phyloP scores from a whole-genome alignment of 2,329 filamentous ascomycete genomes.

The Coniochaeta prunicola region DNA sequence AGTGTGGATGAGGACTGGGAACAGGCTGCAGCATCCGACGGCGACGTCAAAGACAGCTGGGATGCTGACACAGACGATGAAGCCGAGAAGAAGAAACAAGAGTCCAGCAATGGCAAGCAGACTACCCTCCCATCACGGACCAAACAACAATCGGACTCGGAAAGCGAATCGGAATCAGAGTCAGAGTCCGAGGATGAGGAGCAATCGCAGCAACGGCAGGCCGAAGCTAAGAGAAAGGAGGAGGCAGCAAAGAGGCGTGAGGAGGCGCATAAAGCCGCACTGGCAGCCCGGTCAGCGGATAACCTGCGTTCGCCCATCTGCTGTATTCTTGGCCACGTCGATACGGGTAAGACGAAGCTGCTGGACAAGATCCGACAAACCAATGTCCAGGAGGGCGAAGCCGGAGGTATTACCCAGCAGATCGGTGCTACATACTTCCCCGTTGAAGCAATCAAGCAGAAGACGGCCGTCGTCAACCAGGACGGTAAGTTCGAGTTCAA shows the following conservation, averaged over 20 bases:
- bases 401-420: conserved; percentile 98
- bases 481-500: conserved; percentile 93
- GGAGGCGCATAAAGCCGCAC: conserved; percentile 83
- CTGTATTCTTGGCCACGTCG: conserved; percentile 99
- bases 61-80: conserved; percentile 79
- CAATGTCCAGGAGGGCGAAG: conserved; percentile 98
- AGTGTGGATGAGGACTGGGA: conserved; percentile 79
- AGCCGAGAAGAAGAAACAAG: conserved; percentile 31
- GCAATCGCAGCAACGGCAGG: conserved; percentile 62
- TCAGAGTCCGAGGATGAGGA: conserved; percentile 64
- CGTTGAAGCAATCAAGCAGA: conserved; percentile 82
- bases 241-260: conserved; percentile 84
- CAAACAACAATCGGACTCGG: conserved; percentile 24
- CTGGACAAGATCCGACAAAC: conserved; percentile 98
- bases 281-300: conserved; percentile 87
- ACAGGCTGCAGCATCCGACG: conserved; percentile 66
- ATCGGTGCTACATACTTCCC: conserved; percentile 99
- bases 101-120: conserved; percentile 11
- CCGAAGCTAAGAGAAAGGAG: conserved; percentile 71
- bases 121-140: conserved; percentile 20
- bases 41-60: conserved; percentile 89
- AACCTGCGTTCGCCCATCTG: conserved; percentile 96
- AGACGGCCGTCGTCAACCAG: conserved; percentile 88
- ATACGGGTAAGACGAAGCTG: conserved; percentile 99
- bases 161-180: conserved; percentile 22